A percentile compares a stretch with the other conserved stretches of the same genome.
Evolutionary conservation across 2,329 filamentous ascomycete species (phyloP).

Genomic region (Stagonosporopsis chrysanthemi): DNA sequence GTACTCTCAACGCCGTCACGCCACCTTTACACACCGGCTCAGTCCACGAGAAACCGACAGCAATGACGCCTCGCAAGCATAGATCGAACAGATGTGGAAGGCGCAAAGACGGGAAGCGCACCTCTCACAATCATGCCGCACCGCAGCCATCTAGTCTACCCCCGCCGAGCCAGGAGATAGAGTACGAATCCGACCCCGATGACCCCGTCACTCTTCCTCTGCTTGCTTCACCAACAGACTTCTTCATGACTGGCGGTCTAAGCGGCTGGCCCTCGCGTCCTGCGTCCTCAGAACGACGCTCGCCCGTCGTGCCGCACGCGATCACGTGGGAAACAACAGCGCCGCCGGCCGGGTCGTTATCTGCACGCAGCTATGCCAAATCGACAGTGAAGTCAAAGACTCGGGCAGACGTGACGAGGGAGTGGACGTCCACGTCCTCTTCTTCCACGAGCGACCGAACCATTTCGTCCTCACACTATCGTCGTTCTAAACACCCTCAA

Average conservation of each 20-base stretch:
- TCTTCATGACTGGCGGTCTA: conserved; percentile 34
- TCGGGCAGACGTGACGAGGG: background rate
- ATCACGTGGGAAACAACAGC: background rate
- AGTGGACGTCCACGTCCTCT: background rate
- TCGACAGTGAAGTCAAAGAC: background rate
- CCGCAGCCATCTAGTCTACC: conserved; percentile 1
- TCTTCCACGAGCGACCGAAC: background rate
- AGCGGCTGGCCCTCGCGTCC: conserved; percentile 23
- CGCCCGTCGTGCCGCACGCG: conserved; percentile 6
- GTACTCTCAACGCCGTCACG: background rate
- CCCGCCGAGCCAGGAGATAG: conserved; percentile 20
- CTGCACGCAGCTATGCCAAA: background rate
- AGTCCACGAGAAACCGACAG: background rate
- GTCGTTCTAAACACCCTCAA: too few relatives aligned
- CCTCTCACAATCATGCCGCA: background rate
- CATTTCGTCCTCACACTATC: background rate
- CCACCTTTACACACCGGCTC: background rate
- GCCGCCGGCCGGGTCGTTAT: background rate
- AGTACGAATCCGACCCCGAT: conserved; percentile 2
- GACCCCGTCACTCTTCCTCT: background rate
- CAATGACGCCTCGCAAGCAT: background rate
- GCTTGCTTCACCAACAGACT: conserved; percentile 25
- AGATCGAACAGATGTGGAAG: background rate
- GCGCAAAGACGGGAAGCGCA: background rate
- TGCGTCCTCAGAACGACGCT: background rate